Conservation (phyloP, 352 stramenopile species). For the Globisporangium megalacanthum region DNA sequence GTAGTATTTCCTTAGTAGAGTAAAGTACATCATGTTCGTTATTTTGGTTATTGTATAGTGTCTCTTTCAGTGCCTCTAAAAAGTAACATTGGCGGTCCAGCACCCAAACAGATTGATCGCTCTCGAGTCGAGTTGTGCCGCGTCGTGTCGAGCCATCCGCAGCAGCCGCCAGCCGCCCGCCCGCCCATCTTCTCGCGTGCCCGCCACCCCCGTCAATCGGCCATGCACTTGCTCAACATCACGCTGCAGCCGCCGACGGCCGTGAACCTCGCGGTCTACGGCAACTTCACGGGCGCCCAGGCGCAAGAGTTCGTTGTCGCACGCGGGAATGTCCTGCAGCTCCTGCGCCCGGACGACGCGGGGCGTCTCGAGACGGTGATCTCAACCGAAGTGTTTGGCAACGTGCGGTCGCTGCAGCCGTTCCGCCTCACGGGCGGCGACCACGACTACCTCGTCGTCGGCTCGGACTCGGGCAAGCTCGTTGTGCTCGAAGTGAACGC, state of each 20-base stretch:
- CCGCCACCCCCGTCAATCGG: no score
- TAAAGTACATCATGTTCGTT: no score
- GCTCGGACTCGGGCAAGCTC: conserved; percentile 95
- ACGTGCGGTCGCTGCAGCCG: conserved; percentile 89
- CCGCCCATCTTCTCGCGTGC: no score
- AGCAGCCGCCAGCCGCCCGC: no score
- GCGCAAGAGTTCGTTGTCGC: conserved; percentile 95
- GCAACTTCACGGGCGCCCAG: conserved; percentile 89
- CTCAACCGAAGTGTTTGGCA: conserved; percentile 85
- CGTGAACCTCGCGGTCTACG: conserved; percentile 83
- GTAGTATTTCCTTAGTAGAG: no score
- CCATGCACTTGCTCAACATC: conserved; percentile 86
- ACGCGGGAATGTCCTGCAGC: conserved; percentile 91
- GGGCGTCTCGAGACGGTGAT: conserved; percentile 77
- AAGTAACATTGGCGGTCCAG: no score
- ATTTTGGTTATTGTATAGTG: no score
- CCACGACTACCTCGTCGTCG: conserved; percentile 96
- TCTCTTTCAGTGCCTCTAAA: no score
- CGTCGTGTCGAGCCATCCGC: no score
- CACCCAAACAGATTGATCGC: no score
- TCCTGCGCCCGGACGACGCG: conserved; percentile 82
- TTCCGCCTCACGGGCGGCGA: conserved; percentile 85
- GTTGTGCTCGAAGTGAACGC: conserved; percentile 94
- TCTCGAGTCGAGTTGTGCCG: no score
- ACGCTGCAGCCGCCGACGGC: conserved; percentile 81